Evolutionary conservation across 169 alveolate species (phyloP).

Genomic region (Pseudocohnilembus persalinus): DNA sequence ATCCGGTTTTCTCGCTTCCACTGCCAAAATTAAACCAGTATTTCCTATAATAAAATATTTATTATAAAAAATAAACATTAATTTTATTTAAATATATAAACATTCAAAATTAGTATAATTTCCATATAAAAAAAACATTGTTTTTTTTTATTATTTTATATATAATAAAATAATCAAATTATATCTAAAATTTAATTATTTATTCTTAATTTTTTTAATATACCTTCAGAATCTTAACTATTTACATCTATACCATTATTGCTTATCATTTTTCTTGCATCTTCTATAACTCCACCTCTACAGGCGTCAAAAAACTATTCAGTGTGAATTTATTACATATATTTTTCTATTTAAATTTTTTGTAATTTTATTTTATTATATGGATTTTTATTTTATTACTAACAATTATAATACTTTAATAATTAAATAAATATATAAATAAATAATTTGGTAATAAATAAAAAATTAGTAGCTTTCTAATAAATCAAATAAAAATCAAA

Average conservation of each 20-base stretch:
- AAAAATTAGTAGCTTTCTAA: no score
- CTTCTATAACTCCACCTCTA: constrained; percentile 18
- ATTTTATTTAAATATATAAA: background rate
- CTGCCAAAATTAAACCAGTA: constrained; percentile 51
- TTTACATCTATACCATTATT: constrained; percentile 27
- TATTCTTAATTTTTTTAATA: background rate
- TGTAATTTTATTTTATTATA: no score
- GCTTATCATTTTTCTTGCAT: background rate
- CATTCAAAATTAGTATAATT: background rate
- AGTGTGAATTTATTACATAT: background rate
- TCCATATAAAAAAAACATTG: background rate
- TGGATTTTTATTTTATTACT: no score
- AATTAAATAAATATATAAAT: no score
- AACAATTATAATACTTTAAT: no score
- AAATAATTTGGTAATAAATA: no score
- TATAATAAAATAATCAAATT: background rate
- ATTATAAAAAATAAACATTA: background rate
- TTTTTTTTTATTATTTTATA: no score
- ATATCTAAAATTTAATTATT: background rate
- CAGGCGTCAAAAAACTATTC: background rate
- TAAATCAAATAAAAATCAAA: no score
- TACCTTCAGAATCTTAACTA: constrained; percentile 41
- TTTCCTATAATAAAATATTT: constrained; percentile 23
- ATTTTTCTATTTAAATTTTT: no score
- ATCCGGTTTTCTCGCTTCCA: constrained; percentile 33